These are phyloP conservation scores for Leccinum variicolor DNA, from an alignment of 768 basidiomycete species.

Conservation along the genomic window DNA sequence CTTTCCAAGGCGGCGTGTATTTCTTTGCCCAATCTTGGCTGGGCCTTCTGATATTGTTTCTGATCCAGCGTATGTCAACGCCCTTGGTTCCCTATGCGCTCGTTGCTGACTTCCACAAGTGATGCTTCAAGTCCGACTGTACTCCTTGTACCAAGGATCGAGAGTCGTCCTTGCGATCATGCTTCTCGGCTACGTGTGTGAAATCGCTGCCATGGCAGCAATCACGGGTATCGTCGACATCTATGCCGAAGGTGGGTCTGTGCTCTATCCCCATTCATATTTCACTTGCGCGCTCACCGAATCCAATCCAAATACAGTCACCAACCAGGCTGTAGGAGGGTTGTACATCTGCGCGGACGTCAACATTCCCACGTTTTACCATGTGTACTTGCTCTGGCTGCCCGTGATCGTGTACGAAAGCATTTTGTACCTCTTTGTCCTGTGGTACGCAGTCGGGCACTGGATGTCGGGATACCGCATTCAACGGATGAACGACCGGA, in stretches of 20 bases:
- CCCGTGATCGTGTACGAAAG: conserved; percentile 10
- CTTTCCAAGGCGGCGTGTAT: conserved; percentile 3
- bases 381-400: conserved; percentile 6
- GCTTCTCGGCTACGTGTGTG: conserved; percentile 10
- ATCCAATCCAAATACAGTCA: background rate
- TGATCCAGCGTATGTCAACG: conserved; percentile 8
- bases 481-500: background rate
- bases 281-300: background rate
- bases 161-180: conserved; percentile 6
- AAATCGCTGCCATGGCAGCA: conserved; percentile 5
- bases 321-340: background rate
- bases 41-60: background rate
- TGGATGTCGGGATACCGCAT: background rate
- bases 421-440: conserved; percentile 5
- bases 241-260: background rate
- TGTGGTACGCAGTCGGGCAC: background rate
- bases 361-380: background rate
- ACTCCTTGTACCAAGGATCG: conserved; percentile 10
- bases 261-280: background rate
- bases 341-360: conserved; percentile 5
- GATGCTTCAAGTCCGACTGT: conserved; percentile 15
- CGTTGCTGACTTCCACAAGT: conserved; percentile 4
- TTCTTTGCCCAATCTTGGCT: conserved; percentile 11
- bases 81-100: background rate
- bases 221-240: background rate